These are phyloP conservation scores for Candida anglica DNA, from an alignment of 805 yeast species.

Conservation along the genomic window DNA sequence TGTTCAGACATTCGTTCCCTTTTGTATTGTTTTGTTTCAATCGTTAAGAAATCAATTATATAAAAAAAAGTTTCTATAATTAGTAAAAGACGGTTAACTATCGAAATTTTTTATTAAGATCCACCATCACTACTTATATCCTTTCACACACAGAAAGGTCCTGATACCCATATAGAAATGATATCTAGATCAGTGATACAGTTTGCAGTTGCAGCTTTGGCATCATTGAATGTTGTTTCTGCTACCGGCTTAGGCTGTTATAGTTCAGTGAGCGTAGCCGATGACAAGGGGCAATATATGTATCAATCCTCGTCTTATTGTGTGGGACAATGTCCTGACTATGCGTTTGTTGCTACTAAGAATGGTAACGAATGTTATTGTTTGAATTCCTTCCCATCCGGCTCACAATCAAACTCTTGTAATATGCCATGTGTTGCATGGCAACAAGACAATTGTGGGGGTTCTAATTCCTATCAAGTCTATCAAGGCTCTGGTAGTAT, in stretches of 20 bases:
- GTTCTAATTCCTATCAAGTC: constrained; percentile 26
- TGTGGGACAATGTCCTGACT: constrained; percentile 22
- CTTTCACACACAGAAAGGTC: too few species aligned
- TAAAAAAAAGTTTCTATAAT: too few species aligned
- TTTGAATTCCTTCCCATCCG: constrained; percentile 26
- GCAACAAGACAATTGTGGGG: constrained; percentile 35
- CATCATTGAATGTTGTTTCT: neutral
- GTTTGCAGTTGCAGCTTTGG: neutral
- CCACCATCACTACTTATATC: too few species aligned
- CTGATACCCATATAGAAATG: too few species aligned
- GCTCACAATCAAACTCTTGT: constrained; percentile 6
- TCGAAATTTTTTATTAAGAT: too few species aligned
- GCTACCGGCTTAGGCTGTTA: constrained; percentile 24
- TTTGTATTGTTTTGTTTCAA: too few species aligned
- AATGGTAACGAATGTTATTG: constrained; percentile 38
- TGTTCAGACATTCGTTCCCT: too few species aligned
- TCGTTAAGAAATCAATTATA: too few species aligned
- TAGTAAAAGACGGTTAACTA: too few species aligned
- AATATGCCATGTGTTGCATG: constrained; percentile 25
- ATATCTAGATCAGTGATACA: too few species aligned
- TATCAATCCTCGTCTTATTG: constrained; percentile 31
- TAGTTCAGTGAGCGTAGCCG: constrained; percentile 22
- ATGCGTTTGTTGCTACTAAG: constrained; percentile 34
- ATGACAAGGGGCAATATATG: constrained; percentile 15
- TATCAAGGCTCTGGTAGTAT: constrained; percentile 20